Base-by-base conservation (phyloP, 345 rosid species). In the Ceriops zippeliana region DNA sequence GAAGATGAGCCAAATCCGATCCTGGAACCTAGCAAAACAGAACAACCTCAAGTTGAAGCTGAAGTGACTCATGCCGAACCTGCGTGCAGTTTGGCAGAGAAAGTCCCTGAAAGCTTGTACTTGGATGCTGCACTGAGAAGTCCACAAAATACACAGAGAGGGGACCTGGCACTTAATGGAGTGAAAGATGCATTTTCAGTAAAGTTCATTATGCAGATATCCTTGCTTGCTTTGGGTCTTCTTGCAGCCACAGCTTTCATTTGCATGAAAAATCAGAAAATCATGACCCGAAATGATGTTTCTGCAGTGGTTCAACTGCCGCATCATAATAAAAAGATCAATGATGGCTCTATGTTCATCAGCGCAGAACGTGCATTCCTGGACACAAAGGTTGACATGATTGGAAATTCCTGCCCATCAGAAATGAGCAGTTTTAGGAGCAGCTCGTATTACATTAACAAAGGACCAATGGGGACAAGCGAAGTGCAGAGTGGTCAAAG, bases 341-440 rank as follows among this genome's bases (percentile, higher is more conserved):
- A 78, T 34, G 38, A 30, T 61, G 72, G 74, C 56, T 76, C 80
- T 46, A 42, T 67, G 35, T 53, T 78, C 58, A 69, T 53, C 37
- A 22, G 68, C 13, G 70, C 58, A 37, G 78, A 70, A 35, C 65
- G 60, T 34, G 49, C 58, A 24, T 24, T 61, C 47, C 70, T 51
- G 62, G 81, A 77, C 56, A 79, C 75, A 16, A 85, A 81, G 52
- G 84, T 76, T 22, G 92, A 79, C 37, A 67, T 60, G 24, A 27
- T 52, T 20, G 81, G 67, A 58, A 83, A 84, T 28, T 76, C 84
- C 31, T 81, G 87, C 76, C 79, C 89, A 68, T 82, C 86, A 30
- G 85, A 75, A 69, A 88, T 83, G 80, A 84, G 87, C 81, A 84
- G 92, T 72, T 86, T 58, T 68, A 79, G 69, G 64, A 76, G 78